phyloP scores from a whole-genome alignment of 2,329 filamentous ascomycete species.

The Verticillium nubilum region DNA sequence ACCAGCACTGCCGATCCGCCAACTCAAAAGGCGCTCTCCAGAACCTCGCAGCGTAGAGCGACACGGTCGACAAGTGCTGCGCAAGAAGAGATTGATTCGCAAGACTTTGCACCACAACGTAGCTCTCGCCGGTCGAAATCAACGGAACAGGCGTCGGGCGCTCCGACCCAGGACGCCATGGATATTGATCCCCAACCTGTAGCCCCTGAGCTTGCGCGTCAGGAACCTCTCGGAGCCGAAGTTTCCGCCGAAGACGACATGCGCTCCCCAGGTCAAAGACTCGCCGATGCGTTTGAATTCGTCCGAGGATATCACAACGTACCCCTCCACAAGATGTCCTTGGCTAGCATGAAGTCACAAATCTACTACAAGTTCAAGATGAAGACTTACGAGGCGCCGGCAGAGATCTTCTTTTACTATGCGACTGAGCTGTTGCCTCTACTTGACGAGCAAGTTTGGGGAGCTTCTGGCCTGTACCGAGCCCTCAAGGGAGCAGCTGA shows the following conservation, averaged over 20 bases:
- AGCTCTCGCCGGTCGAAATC: slow-evolving; percentile 5
- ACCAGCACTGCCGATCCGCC: slow-evolving; percentile 3
- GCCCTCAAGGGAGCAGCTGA: slow-evolving; percentile 18
- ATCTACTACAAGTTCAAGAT: slow-evolving; percentile 31
- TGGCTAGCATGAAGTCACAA: slow-evolving; percentile 22
- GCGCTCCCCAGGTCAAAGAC: slow-evolving; percentile 3
- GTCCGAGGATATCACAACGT: slow-evolving; percentile 18
- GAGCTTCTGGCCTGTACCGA: slow-evolving; percentile 20
- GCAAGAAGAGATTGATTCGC: neutral
- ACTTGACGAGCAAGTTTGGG: slow-evolving; percentile 18
- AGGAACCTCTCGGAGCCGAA: neutral
- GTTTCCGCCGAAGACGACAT: slow-evolving; percentile 3
- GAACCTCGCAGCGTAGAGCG: neutral
- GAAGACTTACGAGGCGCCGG: slow-evolving; percentile 21
- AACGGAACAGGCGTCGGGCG: slow-evolving; percentile 6
- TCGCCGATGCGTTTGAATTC: slow-evolving; percentile 20
- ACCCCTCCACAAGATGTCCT: slow-evolving; percentile 15
- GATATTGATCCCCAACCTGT: slow-evolving; percentile 5
- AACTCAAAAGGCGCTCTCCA: slow-evolving; percentile 7
- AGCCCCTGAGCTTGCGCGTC: neutral
- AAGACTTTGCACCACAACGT: slow-evolving; percentile 2
- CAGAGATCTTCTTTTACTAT: slow-evolving; percentile 30
- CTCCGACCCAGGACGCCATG: slow-evolving; percentile 3
- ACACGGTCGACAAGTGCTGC: neutral
- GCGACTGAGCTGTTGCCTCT: slow-evolving; percentile 22